Base-by-base conservation (phyloP, 1,284 basidiomycete genomes). In the Neonothopanus nambi region DNA sequence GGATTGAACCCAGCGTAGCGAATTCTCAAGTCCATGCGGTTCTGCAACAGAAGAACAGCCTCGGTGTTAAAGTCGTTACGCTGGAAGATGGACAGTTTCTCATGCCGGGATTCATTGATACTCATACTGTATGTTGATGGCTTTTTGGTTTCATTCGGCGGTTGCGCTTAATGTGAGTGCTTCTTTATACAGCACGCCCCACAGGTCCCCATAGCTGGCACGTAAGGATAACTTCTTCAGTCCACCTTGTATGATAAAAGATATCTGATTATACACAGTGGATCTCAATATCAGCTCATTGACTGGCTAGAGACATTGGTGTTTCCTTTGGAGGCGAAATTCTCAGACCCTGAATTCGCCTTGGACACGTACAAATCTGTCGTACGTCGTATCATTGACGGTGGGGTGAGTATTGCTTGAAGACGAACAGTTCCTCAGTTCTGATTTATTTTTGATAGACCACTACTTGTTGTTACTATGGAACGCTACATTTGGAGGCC, bases 391-490 rank as follows among this genome's bases (percentile, higher is more conserved):
- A 79, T 87, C 21, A 80, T 98, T 39, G 80, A 89, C 59, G 80
- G 72, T 38, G 94, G 94, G 44, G 92, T 93, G 65, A 18, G 51
- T 44, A 5, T 36, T 44, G 20, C 30, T 9, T 37, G 37, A 45
- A 46, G 40, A 37, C 36, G 20, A 44, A 18, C 48, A 33, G 50
- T 28, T 18, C 17, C 26, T 37, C 20, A 36, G 43, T 35, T 44
- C 24, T 38, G 38, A 21, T 48, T 17, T 40, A 5, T 21, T 12
- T 24, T 45, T 15, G 49, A 48, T 33, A 93, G 91, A 96, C 93
- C 0, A 96, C 95, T 0, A 96, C 94, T 0, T 92, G 88, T 60
- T 96, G 93, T 68, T 97, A 96, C 70, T 98, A 93, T 67, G 91
- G 85, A 7, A 89, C 87, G 0, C 70, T 96, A 4, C 93, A 98